Evolutionary conservation across 306 rosid genomes (phyloP).

Genomic region (Prunus padus): DNA sequence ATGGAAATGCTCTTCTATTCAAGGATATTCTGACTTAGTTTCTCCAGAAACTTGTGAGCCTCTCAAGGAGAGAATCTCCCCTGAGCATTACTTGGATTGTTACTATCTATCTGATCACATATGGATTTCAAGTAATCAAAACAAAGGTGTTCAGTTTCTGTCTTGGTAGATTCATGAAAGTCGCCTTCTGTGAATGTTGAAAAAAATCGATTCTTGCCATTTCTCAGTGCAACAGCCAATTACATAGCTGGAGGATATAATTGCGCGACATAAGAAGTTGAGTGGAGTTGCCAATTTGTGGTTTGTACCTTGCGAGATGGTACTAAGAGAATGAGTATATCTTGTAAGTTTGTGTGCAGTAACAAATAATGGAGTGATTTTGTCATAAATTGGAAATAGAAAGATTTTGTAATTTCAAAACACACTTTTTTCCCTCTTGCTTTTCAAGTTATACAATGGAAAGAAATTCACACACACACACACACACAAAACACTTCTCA

Average conservation of each 20-base stretch:
- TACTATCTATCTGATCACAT: conserved; percentile 46
- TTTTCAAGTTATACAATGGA: conserved; percentile 14
- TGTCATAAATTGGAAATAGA: conserved; percentile 45
- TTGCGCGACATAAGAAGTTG: conserved; percentile 40
- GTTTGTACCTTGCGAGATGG: conserved; percentile 39
- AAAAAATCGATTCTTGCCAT: conserved; percentile 49
- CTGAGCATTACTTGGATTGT: conserved; percentile 66
- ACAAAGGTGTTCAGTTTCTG: conserved; percentile 45
- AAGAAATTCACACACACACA: not conserved
- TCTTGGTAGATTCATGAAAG: conserved; percentile 55
- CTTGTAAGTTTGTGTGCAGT: conserved; percentile 55
- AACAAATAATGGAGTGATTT: conserved; percentile 52
- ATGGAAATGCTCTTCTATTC: conserved; percentile 69
- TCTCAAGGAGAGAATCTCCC: conserved; percentile 50
- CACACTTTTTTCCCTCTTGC: conserved; percentile 16
- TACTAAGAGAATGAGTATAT: conserved; percentile 44
- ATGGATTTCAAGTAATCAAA: conserved; percentile 33
- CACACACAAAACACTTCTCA: not conserved
- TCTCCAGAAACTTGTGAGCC: conserved; percentile 55
- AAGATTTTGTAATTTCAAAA: conserved; percentile 26
- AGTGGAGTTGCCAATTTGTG: conserved; percentile 46
- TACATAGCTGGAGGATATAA: conserved; percentile 20
- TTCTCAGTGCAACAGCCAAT: conserved; percentile 34
- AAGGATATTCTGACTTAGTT: conserved; percentile 64
- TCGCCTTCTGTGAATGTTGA: conserved; percentile 34